Percentiles rank a stretch among this genome's conserved stretches.
Evolutionary conservation across 352 stramenopile species (phyloP).

Genomic region (Phytophthora niederhauseri): DNA sequence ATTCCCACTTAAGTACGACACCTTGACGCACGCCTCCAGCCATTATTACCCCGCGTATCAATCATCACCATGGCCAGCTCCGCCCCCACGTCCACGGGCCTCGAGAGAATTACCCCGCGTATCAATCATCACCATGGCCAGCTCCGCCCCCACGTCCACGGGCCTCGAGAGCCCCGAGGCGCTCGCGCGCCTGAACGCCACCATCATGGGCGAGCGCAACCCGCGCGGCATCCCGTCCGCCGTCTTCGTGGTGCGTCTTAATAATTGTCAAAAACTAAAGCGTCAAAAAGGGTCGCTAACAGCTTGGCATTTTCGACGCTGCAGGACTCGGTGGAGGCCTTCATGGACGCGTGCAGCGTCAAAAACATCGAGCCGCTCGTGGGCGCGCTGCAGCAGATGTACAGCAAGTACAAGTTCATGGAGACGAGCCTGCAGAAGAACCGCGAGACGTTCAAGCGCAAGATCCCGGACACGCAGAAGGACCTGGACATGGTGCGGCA

Average conservation of each 20-base stretch:
- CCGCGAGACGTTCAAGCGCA: slow-evolving; percentile 88
- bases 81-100: slow-evolving; percentile 38
- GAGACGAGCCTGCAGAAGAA: slow-evolving; percentile 88
- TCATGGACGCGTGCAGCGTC: slow-evolving; percentile 63
- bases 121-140: slow-evolving; percentile 37
- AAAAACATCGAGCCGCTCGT: slow-evolving; percentile 77
- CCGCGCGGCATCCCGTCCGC: slow-evolving; percentile 76
- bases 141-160: slow-evolving; percentile 36
- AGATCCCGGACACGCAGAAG: slow-evolving; percentile 93
- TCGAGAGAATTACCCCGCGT: slow-evolving; percentile 52
- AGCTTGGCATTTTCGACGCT: neutral
- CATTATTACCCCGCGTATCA: slow-evolving; percentile 37
- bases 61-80: slow-evolving; percentile 40
- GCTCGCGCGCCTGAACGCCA: slow-evolving; percentile 68
- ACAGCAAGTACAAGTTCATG: slow-evolving; percentile 94
- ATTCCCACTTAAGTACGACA: neutral
- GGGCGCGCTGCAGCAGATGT: slow-evolving; percentile 84
- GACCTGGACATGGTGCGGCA: slow-evolving; percentile 64
- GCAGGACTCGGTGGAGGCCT: slow-evolving; percentile 78
- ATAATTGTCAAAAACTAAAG: neutral
- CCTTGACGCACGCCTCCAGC: slow-evolving; percentile 16
- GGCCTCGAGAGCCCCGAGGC: slow-evolving; percentile 73
- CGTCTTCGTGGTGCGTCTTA: slow-evolving; percentile 77
- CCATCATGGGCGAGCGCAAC: slow-evolving; percentile 84
- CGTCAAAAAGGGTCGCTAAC: neutral